Evolutionary conservation across 129 eudicot genomes (phyloP).

Genomic region (Kitagawia praeruptora): DNA sequence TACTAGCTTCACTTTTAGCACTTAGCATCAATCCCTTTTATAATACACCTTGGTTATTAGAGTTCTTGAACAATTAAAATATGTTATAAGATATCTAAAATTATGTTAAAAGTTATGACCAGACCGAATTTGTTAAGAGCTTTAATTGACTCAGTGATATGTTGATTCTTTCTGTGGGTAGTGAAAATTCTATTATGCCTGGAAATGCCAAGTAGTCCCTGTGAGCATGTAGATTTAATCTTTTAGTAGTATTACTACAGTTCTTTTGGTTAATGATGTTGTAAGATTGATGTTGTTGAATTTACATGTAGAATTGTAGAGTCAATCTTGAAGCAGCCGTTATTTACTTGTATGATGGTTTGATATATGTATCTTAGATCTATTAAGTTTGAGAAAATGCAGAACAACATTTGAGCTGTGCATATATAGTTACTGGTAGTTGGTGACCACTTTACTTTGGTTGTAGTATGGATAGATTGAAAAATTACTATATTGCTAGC

Average conservation of each 20-base stretch:
- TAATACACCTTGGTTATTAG: no score
- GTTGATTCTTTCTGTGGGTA: background rate
- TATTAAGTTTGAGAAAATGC: background rate
- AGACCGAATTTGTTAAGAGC: background rate
- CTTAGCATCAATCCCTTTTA: background rate
- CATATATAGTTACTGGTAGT: background rate
- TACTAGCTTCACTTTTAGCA: background rate
- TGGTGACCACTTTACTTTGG: background rate
- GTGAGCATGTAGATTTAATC: background rate
- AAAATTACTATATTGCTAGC: no score
- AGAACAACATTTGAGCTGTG: background rate
- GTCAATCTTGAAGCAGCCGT: background rate
- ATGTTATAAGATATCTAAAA: background rate
- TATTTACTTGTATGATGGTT: background rate
- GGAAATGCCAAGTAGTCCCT: background rate
- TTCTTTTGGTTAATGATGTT: background rate
- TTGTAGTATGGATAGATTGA: background rate
- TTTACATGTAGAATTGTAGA: background rate
- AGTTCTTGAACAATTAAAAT: no score
- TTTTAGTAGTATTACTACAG: background rate
- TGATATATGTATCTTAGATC: background rate
- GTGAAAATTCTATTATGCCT: background rate
- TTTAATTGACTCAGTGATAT: background rate
- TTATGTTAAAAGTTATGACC: background rate
- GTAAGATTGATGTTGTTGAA: background rate